Percentiles rank a stretch among this genome's conserved stretches.
phyloP scores from a whole-genome alignment of 176 grass and related monocot genomes.

The Avena eriantha region DNA sequence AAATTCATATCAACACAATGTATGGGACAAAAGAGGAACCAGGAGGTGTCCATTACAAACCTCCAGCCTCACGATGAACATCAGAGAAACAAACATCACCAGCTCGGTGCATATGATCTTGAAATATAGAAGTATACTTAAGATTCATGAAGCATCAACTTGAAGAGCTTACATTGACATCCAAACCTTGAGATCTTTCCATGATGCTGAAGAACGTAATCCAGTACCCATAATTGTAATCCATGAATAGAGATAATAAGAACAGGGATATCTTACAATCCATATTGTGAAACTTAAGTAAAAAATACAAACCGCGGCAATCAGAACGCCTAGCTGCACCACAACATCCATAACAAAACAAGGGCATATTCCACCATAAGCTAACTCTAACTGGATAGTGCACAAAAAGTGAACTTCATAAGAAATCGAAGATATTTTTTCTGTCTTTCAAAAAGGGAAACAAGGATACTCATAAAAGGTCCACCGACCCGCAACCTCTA shows the following conservation, averaged over 20 bases:
- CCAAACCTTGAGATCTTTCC: constrained; percentile 94
- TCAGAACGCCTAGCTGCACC: constrained; percentile 81
- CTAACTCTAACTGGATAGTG: constrained; percentile 80
- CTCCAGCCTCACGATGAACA: constrained; percentile 82
- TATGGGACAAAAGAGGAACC: too few relatives aligned
- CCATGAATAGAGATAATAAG: constrained; percentile 13
- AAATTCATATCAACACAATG: too few relatives aligned
- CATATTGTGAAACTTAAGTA: neutral
- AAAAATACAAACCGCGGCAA: constrained; percentile 64
- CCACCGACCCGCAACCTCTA: constrained; percentile 65
- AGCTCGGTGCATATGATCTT: constrained; percentile 93
- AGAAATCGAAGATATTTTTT: too few relatives aligned
- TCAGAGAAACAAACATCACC: constrained; percentile 98
- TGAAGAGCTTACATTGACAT: constrained; percentile 2
- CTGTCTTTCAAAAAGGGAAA: constrained; percentile 14
- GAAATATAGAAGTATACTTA: constrained; percentile 18
- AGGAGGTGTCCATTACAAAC: constrained; percentile 41
- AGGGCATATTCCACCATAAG: constrained; percentile 86
- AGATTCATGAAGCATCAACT: neutral
- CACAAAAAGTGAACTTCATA: neutral
- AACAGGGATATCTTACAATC: neutral
- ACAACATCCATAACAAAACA: constrained; percentile 61
- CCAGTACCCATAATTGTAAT: constrained; percentile 79
- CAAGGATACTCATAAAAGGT: constrained; percentile 39
- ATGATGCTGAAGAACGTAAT: constrained; percentile 91